Conservation (phyloP, 768 basidiomycete species). For the Tricholoma bakamatsutake region DNA sequence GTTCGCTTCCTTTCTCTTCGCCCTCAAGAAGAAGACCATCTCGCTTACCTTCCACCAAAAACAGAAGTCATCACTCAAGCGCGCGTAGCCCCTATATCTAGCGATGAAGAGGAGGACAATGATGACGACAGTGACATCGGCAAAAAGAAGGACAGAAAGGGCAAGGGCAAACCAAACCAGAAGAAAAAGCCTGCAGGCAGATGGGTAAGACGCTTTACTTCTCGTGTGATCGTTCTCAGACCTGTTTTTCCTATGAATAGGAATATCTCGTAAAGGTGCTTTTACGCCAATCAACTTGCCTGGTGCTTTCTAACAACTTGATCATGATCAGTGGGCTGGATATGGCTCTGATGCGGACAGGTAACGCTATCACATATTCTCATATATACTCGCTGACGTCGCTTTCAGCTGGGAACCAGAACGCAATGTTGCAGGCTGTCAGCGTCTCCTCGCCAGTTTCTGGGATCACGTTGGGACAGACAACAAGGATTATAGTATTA, state of each 20-base stretch:
- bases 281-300: background rate
- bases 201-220: conserved; percentile 40
- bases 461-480: conserved; percentile 57
- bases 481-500: conserved; percentile 46
- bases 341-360: conserved; percentile 54
- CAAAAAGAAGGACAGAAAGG: conserved; percentile 12
- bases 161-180: conserved; percentile 20
- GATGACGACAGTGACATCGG: conserved; percentile 1
- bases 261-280: conserved; percentile 66
- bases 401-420: conserved; percentile 64
- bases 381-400: background rate
- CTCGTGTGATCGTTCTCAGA: background rate
- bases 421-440: conserved; percentile 50
- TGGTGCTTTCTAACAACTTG: background rate
- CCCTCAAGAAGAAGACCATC: background rate
- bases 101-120: conserved; percentile 15
- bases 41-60: background rate
- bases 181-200: conserved; percentile 23
- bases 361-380: conserved; percentile 31
- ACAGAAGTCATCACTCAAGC: conserved; percentile 59
- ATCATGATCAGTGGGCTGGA: conserved; percentile 52
- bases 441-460: conserved; percentile 56
- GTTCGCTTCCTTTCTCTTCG: conserved; percentile 23
- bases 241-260: conserved; percentile 25
- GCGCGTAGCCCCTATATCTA: conserved; percentile 32